Evolutionary conservation across 352 stramenopile genomes (phyloP).

Genomic region (Phytophthora nicotianae): DNA sequence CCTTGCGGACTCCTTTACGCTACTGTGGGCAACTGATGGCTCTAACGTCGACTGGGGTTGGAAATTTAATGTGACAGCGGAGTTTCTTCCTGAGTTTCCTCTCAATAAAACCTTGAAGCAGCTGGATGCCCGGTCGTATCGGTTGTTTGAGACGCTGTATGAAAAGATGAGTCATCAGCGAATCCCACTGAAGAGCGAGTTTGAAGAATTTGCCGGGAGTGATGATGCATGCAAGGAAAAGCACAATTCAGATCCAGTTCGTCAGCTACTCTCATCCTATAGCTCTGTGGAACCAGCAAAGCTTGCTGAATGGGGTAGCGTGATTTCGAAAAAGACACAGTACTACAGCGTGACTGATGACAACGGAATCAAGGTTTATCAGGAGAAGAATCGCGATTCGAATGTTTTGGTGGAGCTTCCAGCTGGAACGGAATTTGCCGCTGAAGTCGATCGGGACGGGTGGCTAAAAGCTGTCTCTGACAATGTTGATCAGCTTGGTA

Average conservation of each 20-base stretch:
- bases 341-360: constrained; percentile 42
- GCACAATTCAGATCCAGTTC: constrained; percentile 28
- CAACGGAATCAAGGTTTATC: constrained; percentile 30
- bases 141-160: constrained; percentile 74
- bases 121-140: constrained; percentile 61
- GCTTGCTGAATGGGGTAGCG: constrained; percentile 2
- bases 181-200: constrained; percentile 46
- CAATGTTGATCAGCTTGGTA: constrained; percentile 5
- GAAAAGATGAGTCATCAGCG: constrained; percentile 59
- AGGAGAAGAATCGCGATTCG: constrained; percentile 21
- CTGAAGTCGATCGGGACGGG: constrained; percentile 16
- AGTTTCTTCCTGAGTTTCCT: constrained; percentile 55
- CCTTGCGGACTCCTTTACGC: constrained; percentile 70
- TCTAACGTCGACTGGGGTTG: constrained; percentile 91
- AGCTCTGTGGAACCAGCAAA: background rate
- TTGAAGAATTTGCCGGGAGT: constrained; percentile 44
- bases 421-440: constrained; percentile 32
- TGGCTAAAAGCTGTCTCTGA: constrained; percentile 42
- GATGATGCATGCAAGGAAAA: constrained; percentile 4
- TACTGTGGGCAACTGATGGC: constrained; percentile 86
- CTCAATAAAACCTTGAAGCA: constrained; percentile 58
- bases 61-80: constrained; percentile 76
- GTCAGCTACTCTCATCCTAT: constrained; percentile 33
- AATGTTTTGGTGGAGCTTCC: constrained; percentile 22
- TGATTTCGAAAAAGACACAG: constrained; percentile 12